These are phyloP conservation scores for Ascochyta koolunga DNA, from an alignment of 2,329 filamentous ascomycete genomes.

Conservation along the genomic window DNA sequence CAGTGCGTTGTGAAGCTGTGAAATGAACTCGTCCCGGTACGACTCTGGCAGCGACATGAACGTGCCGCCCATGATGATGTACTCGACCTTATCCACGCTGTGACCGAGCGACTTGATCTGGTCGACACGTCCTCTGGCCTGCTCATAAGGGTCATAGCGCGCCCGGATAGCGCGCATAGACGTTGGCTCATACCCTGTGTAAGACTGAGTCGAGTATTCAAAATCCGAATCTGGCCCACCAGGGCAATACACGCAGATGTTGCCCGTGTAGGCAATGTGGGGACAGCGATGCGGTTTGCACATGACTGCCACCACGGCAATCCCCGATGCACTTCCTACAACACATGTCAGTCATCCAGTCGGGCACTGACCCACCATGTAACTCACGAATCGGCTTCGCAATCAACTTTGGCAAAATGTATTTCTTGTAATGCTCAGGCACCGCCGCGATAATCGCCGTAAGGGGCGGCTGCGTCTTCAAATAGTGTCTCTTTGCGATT, in stretches of 20 bases:
- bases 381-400: constrained; percentile 88
- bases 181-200: constrained; percentile 97
- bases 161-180: constrained; percentile 98
- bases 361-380: neutral
- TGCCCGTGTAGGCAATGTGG: constrained; percentile 97
- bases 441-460: constrained; percentile 98
- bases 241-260: constrained; percentile 98
- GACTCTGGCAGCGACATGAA: constrained; percentile 95
- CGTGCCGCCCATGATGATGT: constrained; percentile 99
- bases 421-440: constrained; percentile 99
- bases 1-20: constrained; percentile 93
- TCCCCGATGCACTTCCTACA: constrained; percentile 87
- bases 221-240: constrained; percentile 98
- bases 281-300: constrained; percentile 98
- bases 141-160: constrained; percentile 96
- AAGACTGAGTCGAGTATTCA: constrained; percentile 98
- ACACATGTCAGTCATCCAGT: constrained; percentile 5
- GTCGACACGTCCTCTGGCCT: constrained; percentile 92
- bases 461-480: constrained; percentile 85
- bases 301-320: constrained; percentile 98
- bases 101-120: constrained; percentile 95
- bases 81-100: constrained; percentile 98
- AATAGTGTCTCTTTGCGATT: constrained; percentile 88
- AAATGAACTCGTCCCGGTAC: constrained; percentile 92
- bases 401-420: constrained; percentile 93